phyloP scores from a whole-genome alignment of 106 monocot genomes.

The Triglochin maritima region DNA sequence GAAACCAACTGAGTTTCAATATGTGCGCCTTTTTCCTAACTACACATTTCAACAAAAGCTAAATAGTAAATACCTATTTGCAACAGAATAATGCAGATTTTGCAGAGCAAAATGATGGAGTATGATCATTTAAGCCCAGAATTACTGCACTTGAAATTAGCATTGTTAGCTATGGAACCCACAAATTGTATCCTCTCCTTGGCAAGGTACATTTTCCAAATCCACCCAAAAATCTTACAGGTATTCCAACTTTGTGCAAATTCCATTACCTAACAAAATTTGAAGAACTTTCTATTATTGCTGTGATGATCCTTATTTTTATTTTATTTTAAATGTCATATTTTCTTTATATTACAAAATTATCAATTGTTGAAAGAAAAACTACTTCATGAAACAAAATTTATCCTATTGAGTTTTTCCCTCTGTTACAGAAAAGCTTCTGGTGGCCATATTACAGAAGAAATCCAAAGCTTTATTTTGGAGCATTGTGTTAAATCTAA shows the following conservation, averaged over 20 bases:
- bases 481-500: constrained; percentile 7
- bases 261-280: no score
- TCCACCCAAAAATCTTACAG: no score
- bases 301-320: no score
- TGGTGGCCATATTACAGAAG: constrained; percentile 11
- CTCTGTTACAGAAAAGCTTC: constrained; percentile 7
- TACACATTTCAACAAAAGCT: neutral
- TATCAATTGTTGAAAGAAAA: no score
- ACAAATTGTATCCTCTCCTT: constrained; percentile 30
- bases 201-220: constrained; percentile 4
- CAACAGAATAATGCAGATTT: neutral
- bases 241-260: no score
- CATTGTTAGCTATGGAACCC: constrained; percentile 62
- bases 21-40: neutral
- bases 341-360: no score
- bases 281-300: no score
- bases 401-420: neutral
- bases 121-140: neutral
- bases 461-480: constrained; percentile 20
- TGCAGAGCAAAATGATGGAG: neutral
- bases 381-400: no score
- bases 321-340: no score
- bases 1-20: no score
- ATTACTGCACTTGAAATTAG: constrained; percentile 28
- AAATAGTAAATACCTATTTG: neutral